Conservation (phyloP, 2,329 filamentous ascomycete species). For the Xylariaceae sp. region DNA sequence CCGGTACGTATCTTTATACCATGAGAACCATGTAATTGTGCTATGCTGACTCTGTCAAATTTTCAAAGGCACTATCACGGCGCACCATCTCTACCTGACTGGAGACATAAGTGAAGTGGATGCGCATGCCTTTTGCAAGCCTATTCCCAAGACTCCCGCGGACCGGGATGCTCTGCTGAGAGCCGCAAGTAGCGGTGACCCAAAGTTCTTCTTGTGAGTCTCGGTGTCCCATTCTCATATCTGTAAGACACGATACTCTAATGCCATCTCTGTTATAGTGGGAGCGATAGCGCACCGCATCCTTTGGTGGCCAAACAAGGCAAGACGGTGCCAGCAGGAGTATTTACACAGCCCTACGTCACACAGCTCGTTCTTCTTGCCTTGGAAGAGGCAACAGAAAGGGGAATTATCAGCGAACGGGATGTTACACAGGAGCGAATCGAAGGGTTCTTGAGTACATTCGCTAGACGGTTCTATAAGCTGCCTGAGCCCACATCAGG, state of each 20-base stretch:
- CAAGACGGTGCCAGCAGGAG: constrained; percentile 58
- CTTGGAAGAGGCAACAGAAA: constrained; percentile 57
- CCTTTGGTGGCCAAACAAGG: constrained; percentile 53
- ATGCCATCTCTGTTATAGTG: constrained; percentile 27
- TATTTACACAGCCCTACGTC: constrained; percentile 65
- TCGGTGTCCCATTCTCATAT: not conserved
- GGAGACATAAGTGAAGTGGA: constrained; percentile 67
- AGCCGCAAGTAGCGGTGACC: constrained; percentile 41
- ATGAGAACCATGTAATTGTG: not conserved
- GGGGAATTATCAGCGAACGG: constrained; percentile 46
- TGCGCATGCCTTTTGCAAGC: constrained; percentile 68
- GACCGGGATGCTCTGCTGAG: constrained; percentile 55
- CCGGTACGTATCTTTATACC: constrained; percentile 33
- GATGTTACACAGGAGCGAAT: constrained; percentile 54
- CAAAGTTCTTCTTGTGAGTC: constrained; percentile 51
- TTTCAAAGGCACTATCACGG: constrained; percentile 68
- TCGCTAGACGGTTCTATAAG: constrained; percentile 53
- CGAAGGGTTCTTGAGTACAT: constrained; percentile 50
- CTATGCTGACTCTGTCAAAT: not conserved
- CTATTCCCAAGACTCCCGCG: constrained; percentile 67
- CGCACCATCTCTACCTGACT: constrained; percentile 79
- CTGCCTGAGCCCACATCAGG: constrained; percentile 39
- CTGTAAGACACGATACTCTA: constrained; percentile 1
- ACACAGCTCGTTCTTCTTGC: constrained; percentile 58
- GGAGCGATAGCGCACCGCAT: constrained; percentile 64